These are phyloP conservation scores for Cytospora leucostoma DNA, from an alignment of 2,329 filamentous ascomycete genomes.

Conservation along the genomic window DNA sequence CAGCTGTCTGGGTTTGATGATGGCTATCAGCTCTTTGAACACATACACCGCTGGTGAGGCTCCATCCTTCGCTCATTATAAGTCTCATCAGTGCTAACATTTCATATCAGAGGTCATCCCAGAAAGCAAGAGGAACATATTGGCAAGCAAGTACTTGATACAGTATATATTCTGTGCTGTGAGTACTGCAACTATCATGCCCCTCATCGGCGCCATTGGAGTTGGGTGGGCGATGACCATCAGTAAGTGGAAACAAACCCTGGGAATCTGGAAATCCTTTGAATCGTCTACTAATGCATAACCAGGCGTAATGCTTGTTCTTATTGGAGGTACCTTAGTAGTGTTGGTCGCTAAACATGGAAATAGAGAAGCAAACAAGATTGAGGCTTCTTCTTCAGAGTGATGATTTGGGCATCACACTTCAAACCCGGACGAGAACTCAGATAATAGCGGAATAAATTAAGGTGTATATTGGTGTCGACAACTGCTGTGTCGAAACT, in stretches of 20 bases:
- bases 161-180: conserved; percentile 25
- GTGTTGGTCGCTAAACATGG: too few species aligned
- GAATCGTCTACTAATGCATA: too few species aligned
- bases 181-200: conserved; percentile 20
- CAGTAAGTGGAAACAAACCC: background rate
- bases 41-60: conserved; percentile 48
- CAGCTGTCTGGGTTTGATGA: conserved; percentile 73
- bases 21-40: conserved; percentile 75
- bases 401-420: too few species aligned
- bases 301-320: too few species aligned
- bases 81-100: background rate
- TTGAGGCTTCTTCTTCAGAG: too few species aligned
- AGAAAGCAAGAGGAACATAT: conserved; percentile 21
- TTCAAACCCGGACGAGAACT: too few species aligned
- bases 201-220: conserved; percentile 26
- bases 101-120: conserved; percentile 22
- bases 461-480: background rate
- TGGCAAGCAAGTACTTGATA: conserved; percentile 28
- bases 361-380: too few species aligned
- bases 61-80: background rate
- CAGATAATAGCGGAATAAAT: too few species aligned
- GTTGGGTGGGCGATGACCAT: conserved; percentile 26
- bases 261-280: too few species aligned
- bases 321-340: too few species aligned
- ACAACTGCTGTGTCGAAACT: background rate